Evolutionary conservation across 2,329 filamentous ascomycete species (phyloP).

Genomic region (Exophiala sp.): DNA sequence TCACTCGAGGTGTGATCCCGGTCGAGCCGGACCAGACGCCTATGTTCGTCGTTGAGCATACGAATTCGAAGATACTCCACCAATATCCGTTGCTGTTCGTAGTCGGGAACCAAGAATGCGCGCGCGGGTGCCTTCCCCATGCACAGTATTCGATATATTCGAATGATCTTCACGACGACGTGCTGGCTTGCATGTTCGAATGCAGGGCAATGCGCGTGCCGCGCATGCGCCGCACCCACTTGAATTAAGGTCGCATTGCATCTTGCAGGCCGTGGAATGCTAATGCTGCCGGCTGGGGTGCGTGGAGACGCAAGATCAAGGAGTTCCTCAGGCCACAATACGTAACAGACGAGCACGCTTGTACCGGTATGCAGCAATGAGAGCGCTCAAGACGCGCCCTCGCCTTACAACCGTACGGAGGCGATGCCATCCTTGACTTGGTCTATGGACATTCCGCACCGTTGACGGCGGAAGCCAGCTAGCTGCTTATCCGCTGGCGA

Average conservation of each 20-base stretch:
- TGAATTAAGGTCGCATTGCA: conserved; percentile 26
- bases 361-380: neutral
- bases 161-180: conserved; percentile 13
- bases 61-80: too few species aligned
- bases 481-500: conserved; percentile 1
- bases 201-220: conserved; percentile 22
- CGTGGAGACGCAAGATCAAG: conserved; percentile 17
- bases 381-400: neutral
- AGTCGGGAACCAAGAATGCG: neutral
- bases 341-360: neutral
- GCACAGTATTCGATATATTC: neutral
- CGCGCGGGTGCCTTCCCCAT: neutral
- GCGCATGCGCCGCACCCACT: conserved; percentile 20
- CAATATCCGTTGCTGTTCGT: neutral
- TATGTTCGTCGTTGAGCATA: too few species aligned
- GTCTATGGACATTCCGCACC: conserved; percentile 2
- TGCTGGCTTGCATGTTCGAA: conserved; percentile 20
- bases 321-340: conserved; percentile 5
- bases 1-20: too few species aligned
- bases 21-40: too few species aligned
- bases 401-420: too few species aligned
- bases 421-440: neutral
- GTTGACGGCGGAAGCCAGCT: conserved; percentile 9
- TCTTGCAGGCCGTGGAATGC: conserved; percentile 4
- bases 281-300: conserved; percentile 9